Base-by-base conservation (phyloP, 2,329 filamentous ascomycete species). In the Colletotrichum sp. region DNA sequence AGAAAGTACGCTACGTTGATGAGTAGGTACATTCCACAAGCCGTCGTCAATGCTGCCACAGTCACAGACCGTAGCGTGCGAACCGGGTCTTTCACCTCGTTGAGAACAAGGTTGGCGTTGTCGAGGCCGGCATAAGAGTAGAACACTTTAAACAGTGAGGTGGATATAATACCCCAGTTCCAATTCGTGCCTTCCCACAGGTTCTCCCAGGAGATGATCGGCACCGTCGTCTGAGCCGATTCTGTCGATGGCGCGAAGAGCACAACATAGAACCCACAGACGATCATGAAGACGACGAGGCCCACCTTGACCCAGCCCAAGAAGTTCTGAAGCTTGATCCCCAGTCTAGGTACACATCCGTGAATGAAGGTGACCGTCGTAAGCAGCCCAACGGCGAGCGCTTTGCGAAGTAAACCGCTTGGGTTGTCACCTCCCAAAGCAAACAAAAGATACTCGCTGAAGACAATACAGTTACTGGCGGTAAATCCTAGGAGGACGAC, bases 101-200 rank as follows among this genome's bases (percentile, higher is more conserved):
- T 94, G 67, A 95, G 86, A 6, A 95, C 93, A 78, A 94, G 93
- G 83, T 93, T 94, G 77, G 92, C 88, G 76, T 94, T 95, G 69
- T 88, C 90, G 15, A 93, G 85, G 0, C 93, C 93, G 0, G 92
- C 88, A 72, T 94, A 95, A 0, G 92, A 93, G 81, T 94, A 94
- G 60, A 93, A 91, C 1, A 95, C 91, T 79, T 93, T 93, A 84
- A 93, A 93, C 0, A 95, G 83, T 0, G 93, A 89, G 0, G 93
- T 94, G 0, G 92, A 91, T n/a, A 95, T 86, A 2, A 90, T 86
- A 34, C 92, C 92, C 89, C 92, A 94, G 79, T 90, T 93, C 92
- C 93, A 95, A 71, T 92, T 90, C 2, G 92, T 93, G 39, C 88
- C 91, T 57, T 90, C 87, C 92, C 92, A 94, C 0, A 94, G 79